Base-by-base conservation (phyloP, 441 rosid genomes). In the Mallotus japonicus region DNA sequence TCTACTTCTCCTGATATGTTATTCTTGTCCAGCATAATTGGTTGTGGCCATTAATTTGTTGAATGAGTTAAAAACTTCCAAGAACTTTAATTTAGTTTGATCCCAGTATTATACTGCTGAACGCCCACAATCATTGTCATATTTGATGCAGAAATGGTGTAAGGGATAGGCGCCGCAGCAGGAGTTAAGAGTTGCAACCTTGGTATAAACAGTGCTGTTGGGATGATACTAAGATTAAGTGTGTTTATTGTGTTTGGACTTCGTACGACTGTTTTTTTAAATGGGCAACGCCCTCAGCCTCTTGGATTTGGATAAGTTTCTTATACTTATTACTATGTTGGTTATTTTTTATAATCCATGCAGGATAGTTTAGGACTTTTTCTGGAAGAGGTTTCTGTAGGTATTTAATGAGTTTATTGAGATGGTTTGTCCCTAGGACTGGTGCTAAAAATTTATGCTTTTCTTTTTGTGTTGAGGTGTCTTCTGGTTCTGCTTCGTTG, bases 121-220 rank as follows among this genome's bases (percentile, higher is more conserved):
- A 62, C 65, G 28, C 47, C 56, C 6, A 73, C 72, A 77, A 66
- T 56, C 34, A 12, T 37, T 70, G 47, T 49, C 61, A 49, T 69
- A 73, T 73, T 77, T 73, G 67, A 62, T 83, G 80, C 94, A 95
- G 99, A 75, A 87, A 91, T 79, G 97, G 93, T 47, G 74, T 57
- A 69, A 85, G 90, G 83, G 99, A 91, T 60, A 86, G 92, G 8
- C 99, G 88, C 78, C 75, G 96, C 67, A 95, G 97, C 90, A 88
- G 99, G 89, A 95, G 99, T 83, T 92, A 79, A 86, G 80, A 40
- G 72, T 71, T 58, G 72, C 32, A 55, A 77, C 62, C 76, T 72
- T 56, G 66, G 71, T 44, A 53, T 20, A 49, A 70, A 22, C 49
- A 78, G 71, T 72, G 71, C 70, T 69, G 57, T 71, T 65, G 72